A percentile compares a stretch with the other conserved stretches of the same genome.
Conservation (phyloP, 1,284 basidiomycete species). For the Leccinum angustisporum region DNA sequence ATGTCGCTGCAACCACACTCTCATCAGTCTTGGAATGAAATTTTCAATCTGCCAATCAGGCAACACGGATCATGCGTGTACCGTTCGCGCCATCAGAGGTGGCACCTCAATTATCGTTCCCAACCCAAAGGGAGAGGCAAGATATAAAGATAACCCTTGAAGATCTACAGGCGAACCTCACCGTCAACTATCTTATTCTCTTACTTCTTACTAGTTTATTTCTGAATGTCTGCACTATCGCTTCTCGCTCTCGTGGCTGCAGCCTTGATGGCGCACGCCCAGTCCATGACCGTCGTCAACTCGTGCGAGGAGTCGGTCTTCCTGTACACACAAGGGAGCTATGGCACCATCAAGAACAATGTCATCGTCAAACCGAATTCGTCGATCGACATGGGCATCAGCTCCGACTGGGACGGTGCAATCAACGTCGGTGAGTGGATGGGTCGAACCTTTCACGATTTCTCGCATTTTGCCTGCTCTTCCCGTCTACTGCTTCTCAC, state of each 20-base stretch:
- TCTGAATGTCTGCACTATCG: constrained; percentile 9
- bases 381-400: constrained; percentile 20
- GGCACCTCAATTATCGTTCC: neutral
- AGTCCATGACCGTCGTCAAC: constrained; percentile 3
- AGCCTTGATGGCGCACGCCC: neutral
- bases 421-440: constrained; percentile 21
- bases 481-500: neutral
- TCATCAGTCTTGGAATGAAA: neutral
- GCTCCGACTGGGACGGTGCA: constrained; percentile 26
- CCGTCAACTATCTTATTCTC: neutral
- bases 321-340: constrained; percentile 23
- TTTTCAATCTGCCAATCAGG: neutral
- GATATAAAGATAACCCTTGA: neutral
- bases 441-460: neutral
- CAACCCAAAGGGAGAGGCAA: neutral
- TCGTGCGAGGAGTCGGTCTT: constrained; percentile 21
- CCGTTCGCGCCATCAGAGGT: neutral
- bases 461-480: neutral
- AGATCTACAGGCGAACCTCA: neutral
- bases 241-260: constrained; percentile 14
- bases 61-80: neutral
- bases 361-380: constrained; percentile 10
- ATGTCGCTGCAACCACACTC: neutral
- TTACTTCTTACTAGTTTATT: neutral
- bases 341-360: constrained; percentile 18